Conservation (phyloP, 2,329 filamentous ascomycete genomes). For the Cordyceps farinosa region DNA sequence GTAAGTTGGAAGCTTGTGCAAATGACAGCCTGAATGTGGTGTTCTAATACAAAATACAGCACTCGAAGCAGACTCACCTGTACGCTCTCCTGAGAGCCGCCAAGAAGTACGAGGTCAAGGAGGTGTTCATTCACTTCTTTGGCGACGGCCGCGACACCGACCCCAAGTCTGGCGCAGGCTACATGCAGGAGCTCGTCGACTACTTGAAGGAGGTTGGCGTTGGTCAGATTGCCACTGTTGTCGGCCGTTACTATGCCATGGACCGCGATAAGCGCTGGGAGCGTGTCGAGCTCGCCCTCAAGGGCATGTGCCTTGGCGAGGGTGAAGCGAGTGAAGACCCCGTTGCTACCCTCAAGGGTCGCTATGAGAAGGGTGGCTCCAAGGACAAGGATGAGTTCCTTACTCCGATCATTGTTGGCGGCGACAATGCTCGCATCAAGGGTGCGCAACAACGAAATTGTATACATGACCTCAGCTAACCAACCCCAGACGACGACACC, state of each 20-base stretch:
- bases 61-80: conserved; percentile 92
- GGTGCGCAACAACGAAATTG: conserved; percentile 44
- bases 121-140: conserved; percentile 99
- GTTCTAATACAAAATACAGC: conserved; percentile 43
- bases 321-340: conserved; percentile 83
- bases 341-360: conserved; percentile 78
- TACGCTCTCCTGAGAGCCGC: conserved; percentile 84
- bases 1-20: conserved; percentile 40
- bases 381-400: conserved; percentile 94
- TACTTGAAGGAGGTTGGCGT: conserved; percentile 78
- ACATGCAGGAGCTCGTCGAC: conserved; percentile 81
- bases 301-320: conserved; percentile 80
- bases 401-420: conserved; percentile 93
- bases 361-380: conserved; percentile 68
- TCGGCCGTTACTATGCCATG: conserved; percentile 98
- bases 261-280: conserved; percentile 99
- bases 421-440: conserved; percentile 80
- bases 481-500: conserved; percentile 70
- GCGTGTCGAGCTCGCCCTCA: conserved; percentile 82
- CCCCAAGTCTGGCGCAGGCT: conserved; percentile 85
- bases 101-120: conserved; percentile 79
- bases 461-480: not conserved
- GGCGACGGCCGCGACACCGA: conserved; percentile 97
- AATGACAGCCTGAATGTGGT: not conserved
- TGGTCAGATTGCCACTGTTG: conserved; percentile 86